Evolutionary conservation across 2,329 filamentous ascomycete genomes (phyloP), one percentile per base, ranked within the genome.

Genomic region (Dactylellina leptospora): DNA sequence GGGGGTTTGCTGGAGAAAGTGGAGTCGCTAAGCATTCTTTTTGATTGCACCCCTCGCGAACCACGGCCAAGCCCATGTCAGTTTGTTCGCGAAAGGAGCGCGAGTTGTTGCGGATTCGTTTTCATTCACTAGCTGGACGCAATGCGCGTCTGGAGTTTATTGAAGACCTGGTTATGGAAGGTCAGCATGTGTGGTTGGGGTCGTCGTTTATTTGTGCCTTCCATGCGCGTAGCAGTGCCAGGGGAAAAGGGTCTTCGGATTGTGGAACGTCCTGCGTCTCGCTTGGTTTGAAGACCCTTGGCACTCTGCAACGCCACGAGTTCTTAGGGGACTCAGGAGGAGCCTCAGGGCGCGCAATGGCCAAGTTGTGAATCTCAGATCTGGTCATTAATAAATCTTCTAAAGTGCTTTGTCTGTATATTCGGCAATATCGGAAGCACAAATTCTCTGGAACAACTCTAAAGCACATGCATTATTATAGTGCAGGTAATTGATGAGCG

Each of bases 231-330:
- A 47, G 30, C 56, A 50, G 44, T 47, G 42, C 11, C 30, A 22
- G 53, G 62, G 36, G 28, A 28, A 61, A 61, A 53, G 45, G 66
- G 58, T 23, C 30, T 16, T 70, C 55, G 55, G 56, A 48, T 55
- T 63, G 58, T 71, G 66, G 66, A 71, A 58, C 66, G 22, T 59
- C 40, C 38, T 33, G 42, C 28, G 66, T 71, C 55, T 71, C 66
- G 53, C 30, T 51, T 62, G 55, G 66, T 63, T 71, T n/a, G n/a
- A n/a, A 38, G 20, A 18, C 36, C 47, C 63, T 69, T 69, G 63
- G 63, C 63, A 27, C 13, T 33, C 30, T 33, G 30, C 30, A 33
- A 33, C 30, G n/a, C n/a, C n/a, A n/a, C n/a, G n/a, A n/a, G n/a
- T n/a, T n/a, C n/a, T n/a, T n/a, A n/a, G n/a, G n/a, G n/a, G n/a